phyloP scores from a whole-genome alignment of 2,329 filamentous ascomycete genomes.

The Fusarium tuaranense region DNA sequence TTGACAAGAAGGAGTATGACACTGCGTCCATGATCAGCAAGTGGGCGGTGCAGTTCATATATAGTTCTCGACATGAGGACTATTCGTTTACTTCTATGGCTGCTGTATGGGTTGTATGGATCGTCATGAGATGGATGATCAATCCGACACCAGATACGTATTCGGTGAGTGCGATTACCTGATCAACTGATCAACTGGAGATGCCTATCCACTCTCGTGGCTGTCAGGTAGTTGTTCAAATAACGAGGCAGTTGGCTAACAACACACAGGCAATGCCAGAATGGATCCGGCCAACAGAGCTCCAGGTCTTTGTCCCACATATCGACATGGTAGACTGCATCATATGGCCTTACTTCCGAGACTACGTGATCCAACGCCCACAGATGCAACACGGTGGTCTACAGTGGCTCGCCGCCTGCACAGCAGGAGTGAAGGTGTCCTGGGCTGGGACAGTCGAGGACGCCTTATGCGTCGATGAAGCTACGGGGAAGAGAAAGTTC shows the following conservation, averaged over 20 bases:
- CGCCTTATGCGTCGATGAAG: neutral
- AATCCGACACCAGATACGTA: slow-evolving; percentile 19
- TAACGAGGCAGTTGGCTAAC: neutral
- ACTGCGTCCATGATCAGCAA: slow-evolving; percentile 21
- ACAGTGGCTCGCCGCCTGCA: slow-evolving; percentile 14
- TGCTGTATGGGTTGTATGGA: slow-evolving; percentile 19
- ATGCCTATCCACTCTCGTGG: too few relatives aligned
- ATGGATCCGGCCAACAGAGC: slow-evolving; percentile 18
- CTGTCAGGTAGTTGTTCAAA: neutral
- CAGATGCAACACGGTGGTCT: slow-evolving; percentile 25
- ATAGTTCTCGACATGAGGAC: slow-evolving; percentile 10
- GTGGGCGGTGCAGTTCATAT: slow-evolving; percentile 33
- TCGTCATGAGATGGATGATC: slow-evolving; percentile 21
- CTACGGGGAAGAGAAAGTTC: neutral
- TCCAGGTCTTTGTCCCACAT: slow-evolving; percentile 19
- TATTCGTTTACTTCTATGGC: slow-evolving; percentile 23
- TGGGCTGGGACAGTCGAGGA: slow-evolving; percentile 16
- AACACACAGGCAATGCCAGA: slow-evolving; percentile 10
- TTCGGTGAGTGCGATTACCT: neutral
- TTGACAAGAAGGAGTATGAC: slow-evolving; percentile 25
- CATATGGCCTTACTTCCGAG: slow-evolving; percentile 14
- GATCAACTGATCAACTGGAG: neutral
- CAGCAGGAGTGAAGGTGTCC: neutral
- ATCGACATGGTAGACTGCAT: slow-evolving; percentile 27
- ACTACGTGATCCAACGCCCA: slow-evolving; percentile 11